Base-by-base conservation (phyloP, 2,329 filamentous ascomycete genomes). In the Sclerotinia minor region DNA sequence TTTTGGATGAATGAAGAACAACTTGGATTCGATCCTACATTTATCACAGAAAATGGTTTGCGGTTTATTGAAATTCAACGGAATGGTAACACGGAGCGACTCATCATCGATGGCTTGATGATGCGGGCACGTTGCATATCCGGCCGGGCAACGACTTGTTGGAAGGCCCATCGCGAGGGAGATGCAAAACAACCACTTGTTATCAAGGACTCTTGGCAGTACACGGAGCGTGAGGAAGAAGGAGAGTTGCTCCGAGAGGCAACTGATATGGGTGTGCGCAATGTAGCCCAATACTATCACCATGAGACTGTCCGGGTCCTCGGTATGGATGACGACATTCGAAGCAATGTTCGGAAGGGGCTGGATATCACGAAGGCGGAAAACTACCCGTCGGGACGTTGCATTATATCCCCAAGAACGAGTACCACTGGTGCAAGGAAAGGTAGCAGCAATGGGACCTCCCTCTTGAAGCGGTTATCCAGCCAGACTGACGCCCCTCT, bases 201-300 rank as follows among this genome's bases (percentile, higher is more conserved):
- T 24, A 76, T 83, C 65, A 84, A 83, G 69, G 79, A 82, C 68
- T 81, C 77, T 3, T 83, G 77, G 80, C 78, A 83, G 64, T 80
- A 78, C 65, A 69, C 71, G 6, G 77, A 82, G 65, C 78, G 78
- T 11, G 75, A 78, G 2, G 79, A 83, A 58, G 80, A 83, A 71
- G 80, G 80, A 53, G 70, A 78, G n/a, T 67, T 83, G 47, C 69
- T 83, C 5, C 60, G 64, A 13, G 74, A 80, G 67, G 80, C 77
- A 45, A 80, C 76, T 13, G 57, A 73, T 2, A 77, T 78, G 71
- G 74, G 70, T 0, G 78, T 81, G 6, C 65, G 77, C 0, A 79
- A 82, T 60, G 74, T 83, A 24, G 78, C 79, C 44, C 74, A 78
- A 66, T 79, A 83, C 68, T 82, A 81, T 74, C 70, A 81, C 71